These are phyloP conservation scores for Westerdykella sp. DNA, from an alignment of 2,329 filamentous ascomycete species.

Conservation along the genomic window DNA sequence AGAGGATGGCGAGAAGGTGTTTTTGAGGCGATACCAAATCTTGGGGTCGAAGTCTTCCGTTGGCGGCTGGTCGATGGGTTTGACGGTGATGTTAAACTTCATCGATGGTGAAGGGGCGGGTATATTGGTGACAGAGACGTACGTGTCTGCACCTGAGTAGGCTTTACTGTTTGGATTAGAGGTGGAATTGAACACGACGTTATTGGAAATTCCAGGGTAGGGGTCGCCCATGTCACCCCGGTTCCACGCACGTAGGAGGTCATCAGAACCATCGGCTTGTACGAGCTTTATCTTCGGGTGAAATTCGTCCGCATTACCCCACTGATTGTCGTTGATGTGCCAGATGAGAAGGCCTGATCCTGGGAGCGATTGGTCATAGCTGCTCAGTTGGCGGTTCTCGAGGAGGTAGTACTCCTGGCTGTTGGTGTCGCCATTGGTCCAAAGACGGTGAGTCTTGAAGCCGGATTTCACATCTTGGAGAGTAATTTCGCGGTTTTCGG, in stretches of 20 bases:
- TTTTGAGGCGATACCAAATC: constrained; percentile 21
- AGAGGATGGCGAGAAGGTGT: constrained; percentile 7
- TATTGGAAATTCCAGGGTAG: constrained; percentile 14
- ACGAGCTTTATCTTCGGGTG: constrained; percentile 17
- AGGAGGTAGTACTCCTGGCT: constrained; percentile 18
- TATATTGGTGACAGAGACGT: constrained; percentile 16
- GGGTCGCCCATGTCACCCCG: constrained; percentile 16
- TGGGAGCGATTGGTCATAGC: constrained; percentile 15
- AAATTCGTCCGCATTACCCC: constrained; percentile 13
- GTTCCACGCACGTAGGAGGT: constrained; percentile 10
- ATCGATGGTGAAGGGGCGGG: constrained; percentile 10
- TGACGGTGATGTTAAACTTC: constrained; percentile 18
- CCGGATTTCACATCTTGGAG: constrained; percentile 15
- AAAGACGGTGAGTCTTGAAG: constrained; percentile 14
- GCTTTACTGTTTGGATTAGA: constrained; percentile 16
- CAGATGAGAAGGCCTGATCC: constrained; percentile 18
- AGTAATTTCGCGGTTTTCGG: constrained; percentile 13
- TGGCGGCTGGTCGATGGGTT: constrained; percentile 4
- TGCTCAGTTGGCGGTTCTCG: constrained; percentile 16
- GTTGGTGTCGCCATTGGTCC: constrained; percentile 14
- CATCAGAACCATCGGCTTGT: constrained; percentile 18
- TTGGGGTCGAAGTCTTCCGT: constrained; percentile 9
- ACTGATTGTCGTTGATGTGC: constrained; percentile 17
- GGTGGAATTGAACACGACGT: constrained; percentile 9
- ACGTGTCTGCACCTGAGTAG: constrained; percentile 13